Conservation (phyloP, 495 filamentous ascomycete genomes). For the Poronia punctata region DNA sequence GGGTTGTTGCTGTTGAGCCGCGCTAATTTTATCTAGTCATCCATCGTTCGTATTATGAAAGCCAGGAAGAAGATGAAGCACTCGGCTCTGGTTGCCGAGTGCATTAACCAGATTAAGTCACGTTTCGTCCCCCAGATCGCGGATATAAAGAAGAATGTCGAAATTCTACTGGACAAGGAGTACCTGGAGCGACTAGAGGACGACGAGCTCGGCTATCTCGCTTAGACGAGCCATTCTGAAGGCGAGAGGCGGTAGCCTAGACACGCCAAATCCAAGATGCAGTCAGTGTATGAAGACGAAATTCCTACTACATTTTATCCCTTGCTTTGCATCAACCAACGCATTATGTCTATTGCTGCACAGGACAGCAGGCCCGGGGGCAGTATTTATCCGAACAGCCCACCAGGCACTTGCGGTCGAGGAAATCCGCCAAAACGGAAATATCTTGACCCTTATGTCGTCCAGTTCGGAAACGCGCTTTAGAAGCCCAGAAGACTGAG, state of each 20-base stretch:
- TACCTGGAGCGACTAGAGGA: constrained; percentile 93
- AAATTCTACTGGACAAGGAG: constrained; percentile 97
- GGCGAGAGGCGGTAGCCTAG: not conserved
- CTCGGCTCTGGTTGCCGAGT: constrained; percentile 83
- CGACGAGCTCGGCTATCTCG: constrained; percentile 88
- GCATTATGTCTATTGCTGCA: constrained; percentile 5
- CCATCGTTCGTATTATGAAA: constrained; percentile 99
- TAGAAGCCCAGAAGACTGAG: no score
- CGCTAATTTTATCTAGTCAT: constrained; percentile 57
- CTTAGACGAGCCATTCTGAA: constrained; percentile 34
- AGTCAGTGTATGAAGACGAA: constrained; percentile 6
- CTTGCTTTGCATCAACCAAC: constrained; percentile 6
- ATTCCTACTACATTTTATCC: constrained; percentile 3
- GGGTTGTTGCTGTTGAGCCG: constrained; percentile 40
- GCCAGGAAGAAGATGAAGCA: constrained; percentile 98
- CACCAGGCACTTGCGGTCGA: not conserved
- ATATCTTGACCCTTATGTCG: no score
- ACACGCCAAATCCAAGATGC: not conserved
- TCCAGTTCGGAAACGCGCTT: no score
- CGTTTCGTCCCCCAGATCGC: constrained; percentile 87
- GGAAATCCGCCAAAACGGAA: no score
- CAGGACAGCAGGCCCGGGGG: not conserved
- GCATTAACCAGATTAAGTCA: constrained; percentile 87
- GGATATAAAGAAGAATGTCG: constrained; percentile 99
- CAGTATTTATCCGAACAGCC: not conserved